phyloP scores from a whole-genome alignment of 768 basidiomycete genomes.

The Termitomyces eurrhizus region DNA sequence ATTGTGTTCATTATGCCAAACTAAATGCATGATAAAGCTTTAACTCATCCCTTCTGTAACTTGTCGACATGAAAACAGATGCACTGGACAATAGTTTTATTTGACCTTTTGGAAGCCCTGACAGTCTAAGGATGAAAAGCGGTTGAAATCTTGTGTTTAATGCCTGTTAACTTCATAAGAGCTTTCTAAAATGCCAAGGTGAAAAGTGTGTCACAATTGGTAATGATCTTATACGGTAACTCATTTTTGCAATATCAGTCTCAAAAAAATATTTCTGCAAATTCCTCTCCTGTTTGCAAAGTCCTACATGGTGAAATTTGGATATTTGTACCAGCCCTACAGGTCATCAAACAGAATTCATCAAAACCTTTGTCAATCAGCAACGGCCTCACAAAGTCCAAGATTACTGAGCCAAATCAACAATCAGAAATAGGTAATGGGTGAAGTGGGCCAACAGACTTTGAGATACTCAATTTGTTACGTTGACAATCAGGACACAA shows the following conservation, averaged over 20 bases:
- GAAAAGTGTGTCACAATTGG: neutral
- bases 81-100: too few relatives aligned
- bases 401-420: neutral
- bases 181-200: neutral
- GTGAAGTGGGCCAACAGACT: neutral
- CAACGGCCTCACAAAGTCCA: slow-evolving; percentile 1
- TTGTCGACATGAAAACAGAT: too few relatives aligned
- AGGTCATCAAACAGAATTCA: neutral
- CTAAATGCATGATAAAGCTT: too few relatives aligned
- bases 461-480: neutral
- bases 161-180: too few relatives aligned
- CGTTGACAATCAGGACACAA: neutral
- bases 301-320: neutral
- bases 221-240: neutral
- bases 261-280: neutral
- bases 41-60: too few relatives aligned
- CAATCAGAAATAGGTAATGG: neutral
- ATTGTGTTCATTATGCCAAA: too few relatives aligned
- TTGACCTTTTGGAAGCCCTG: too few relatives aligned
- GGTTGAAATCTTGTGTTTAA: neutral
- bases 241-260: neutral
- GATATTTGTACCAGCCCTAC: neutral
- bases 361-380: neutral
- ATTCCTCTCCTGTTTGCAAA: neutral
- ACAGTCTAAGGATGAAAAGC: neutral